Evolutionary conservation across 176 grass and related monocot species (phyloP).

Genomic region (Triticum monococcum): DNA sequence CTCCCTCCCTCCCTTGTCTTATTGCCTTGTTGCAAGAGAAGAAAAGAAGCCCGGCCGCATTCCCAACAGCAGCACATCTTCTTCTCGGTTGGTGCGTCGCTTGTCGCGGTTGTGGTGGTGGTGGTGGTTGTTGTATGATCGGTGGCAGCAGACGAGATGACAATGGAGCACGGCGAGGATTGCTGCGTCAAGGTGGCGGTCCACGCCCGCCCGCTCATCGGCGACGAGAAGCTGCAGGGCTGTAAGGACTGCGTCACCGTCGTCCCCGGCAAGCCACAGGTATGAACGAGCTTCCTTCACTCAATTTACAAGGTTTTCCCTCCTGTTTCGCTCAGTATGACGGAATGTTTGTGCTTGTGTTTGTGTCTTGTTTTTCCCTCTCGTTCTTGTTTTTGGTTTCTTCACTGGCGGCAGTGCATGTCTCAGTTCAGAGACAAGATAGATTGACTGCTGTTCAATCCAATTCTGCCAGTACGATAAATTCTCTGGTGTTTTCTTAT

Average conservation of each 20-base stretch:
- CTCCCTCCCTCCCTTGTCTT: slow-evolving; percentile 15
- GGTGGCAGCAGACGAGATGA: slow-evolving; percentile 49
- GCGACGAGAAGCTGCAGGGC: slow-evolving; percentile 93
- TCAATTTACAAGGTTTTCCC: neutral
- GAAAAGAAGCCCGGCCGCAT: neutral
- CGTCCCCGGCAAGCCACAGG: slow-evolving; percentile 82
- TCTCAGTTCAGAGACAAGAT: slow-evolving; percentile 27
- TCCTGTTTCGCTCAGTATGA: neutral
- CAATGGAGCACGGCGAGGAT: slow-evolving; percentile 94
- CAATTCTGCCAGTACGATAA: neutral
- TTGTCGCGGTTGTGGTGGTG: neutral
- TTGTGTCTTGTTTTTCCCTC: neutral
- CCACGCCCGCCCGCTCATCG: slow-evolving; percentile 91
- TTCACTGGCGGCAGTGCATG: neutral
- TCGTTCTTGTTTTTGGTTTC: neutral
- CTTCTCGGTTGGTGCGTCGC: neutral
- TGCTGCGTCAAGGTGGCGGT: slow-evolving; percentile 98
- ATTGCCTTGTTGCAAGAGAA: slow-evolving; percentile 24
- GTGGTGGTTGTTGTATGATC: slow-evolving; percentile 35
- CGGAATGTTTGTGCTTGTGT: neutral
- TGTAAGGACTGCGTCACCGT: slow-evolving; percentile 92
- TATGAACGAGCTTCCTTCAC: slow-evolving; percentile 4
- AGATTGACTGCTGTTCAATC: slow-evolving; percentile 9
- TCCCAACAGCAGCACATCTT: neutral
- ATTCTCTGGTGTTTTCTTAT: neutral